Conservation (phyloP, 1,284 basidiomycete genomes). For the Rhodofomes roseus region DNA sequence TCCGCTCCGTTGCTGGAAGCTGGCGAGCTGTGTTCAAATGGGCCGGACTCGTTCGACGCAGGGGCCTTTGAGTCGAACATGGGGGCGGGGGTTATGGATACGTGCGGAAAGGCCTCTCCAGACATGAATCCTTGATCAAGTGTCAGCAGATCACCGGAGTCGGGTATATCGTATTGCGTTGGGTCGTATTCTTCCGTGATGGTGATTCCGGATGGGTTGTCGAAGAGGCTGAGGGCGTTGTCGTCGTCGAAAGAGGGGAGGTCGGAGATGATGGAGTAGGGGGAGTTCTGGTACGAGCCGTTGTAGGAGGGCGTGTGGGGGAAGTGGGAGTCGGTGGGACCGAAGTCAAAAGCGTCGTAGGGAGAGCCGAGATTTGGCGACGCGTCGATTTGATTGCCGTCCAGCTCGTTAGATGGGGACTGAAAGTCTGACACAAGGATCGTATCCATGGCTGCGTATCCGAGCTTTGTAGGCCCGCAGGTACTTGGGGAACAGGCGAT, state of each 20-base stretch:
- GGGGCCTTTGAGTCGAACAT: slow-evolving; percentile 30
- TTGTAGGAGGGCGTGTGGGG: slow-evolving; percentile 51
- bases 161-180: slow-evolving; percentile 59
- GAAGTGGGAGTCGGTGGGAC: slow-evolving; percentile 28
- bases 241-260: slow-evolving; percentile 50
- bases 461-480: slow-evolving; percentile 3
- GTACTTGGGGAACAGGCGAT: background rate
- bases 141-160: slow-evolving; percentile 48
- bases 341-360: slow-evolving; percentile 37
- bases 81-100: slow-evolving; percentile 35
- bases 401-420: slow-evolving; percentile 23
- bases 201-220: slow-evolving; percentile 31
- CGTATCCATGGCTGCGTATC: slow-evolving; percentile 7
- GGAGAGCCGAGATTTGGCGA: slow-evolving; percentile 21
- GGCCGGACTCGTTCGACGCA: background rate
- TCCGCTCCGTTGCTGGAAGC: slow-evolving; percentile 51
- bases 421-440: slow-evolving; percentile 13
- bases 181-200: slow-evolving; percentile 58
- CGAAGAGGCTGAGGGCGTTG: slow-evolving; percentile 38
- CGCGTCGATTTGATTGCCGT: slow-evolving; percentile 19
- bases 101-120: slow-evolving; percentile 33
- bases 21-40: slow-evolving; percentile 56
- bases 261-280: slow-evolving; percentile 64
- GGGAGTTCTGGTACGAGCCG: slow-evolving; percentile 59
- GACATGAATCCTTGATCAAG: slow-evolving; percentile 53